phyloP scores from a whole-genome alignment of 2,329 filamentous ascomycete species.

The Aureobasidium sp. region DNA sequence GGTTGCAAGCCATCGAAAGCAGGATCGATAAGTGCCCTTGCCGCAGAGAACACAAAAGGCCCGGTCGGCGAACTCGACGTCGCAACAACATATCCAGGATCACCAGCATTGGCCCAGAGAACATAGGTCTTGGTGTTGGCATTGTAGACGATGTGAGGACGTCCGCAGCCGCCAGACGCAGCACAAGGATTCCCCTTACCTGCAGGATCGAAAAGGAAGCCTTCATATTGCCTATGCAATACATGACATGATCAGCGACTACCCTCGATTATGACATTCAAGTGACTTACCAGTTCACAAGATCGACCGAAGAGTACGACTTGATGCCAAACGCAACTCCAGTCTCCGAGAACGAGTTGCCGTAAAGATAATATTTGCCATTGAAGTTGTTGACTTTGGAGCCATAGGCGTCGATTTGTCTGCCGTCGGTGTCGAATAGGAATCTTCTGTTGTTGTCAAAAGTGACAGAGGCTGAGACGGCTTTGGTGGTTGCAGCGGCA shows the following conservation, averaged over 20 bases:
- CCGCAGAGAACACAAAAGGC: constrained; percentile 19
- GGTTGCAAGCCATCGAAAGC: constrained; percentile 20
- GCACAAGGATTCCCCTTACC: constrained; percentile 13
- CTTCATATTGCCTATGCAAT: constrained; percentile 20
- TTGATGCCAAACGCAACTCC: constrained; percentile 23
- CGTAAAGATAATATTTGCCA: constrained; percentile 23
- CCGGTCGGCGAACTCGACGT: constrained; percentile 21
- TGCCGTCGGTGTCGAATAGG: constrained; percentile 23
- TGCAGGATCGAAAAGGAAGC: constrained; percentile 21
- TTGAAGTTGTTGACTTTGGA: constrained; percentile 23
- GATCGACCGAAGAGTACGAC: constrained; percentile 22
- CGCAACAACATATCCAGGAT: constrained; percentile 20
- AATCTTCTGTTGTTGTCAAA: constrained; percentile 22
- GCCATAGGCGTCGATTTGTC: constrained; percentile 24
- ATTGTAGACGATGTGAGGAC: constrained; percentile 24
- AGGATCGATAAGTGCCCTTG: constrained; percentile 20
- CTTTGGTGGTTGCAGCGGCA: neutral
- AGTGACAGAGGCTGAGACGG: constrained; percentile 12
- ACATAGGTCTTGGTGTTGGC: constrained; percentile 18
- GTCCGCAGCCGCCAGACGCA: constrained; percentile 20
- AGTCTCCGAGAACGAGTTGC: constrained; percentile 23
- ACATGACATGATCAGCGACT: neutral
- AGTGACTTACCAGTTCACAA: constrained; percentile 17
- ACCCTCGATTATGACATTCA: neutral
- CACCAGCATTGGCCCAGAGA: constrained; percentile 25